Evolutionary conservation across 2,329 filamentous ascomycete species (phyloP), one percentile per base, ranked within the genome.

Genomic region (Penicillium sumatraense): DNA sequence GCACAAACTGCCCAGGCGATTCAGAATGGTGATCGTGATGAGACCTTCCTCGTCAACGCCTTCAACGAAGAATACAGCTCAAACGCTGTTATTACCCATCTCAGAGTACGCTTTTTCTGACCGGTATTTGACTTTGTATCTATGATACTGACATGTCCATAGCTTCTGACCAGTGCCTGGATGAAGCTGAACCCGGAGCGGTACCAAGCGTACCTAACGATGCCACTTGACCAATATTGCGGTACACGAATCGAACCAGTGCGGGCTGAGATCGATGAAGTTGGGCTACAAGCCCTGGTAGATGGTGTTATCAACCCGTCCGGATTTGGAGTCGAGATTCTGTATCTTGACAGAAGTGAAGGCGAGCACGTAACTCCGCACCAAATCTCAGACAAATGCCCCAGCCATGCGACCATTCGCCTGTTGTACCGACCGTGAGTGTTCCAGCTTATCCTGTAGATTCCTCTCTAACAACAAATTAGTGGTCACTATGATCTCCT

Each of bases 401-500:
- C 71, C 11, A 69, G 57, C 83, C 57, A 82, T 81, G 68, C 93
- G 78, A 83, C 87, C 78, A 71, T 96, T 79, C 79, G 83, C 59
- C 75, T 89, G n/a, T 78, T 89, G 21, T 89, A 89, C 67, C 79
- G 86, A 67, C 86, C 86, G 84, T 87, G 71, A 77, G 84, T 73
- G 24, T n/a, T 10, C 18, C 18, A 20, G 18, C 36, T 33, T 26
- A 7, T 23, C n/a, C 38, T n/a, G 2, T n/a, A 26, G 38, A 11
- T 3, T 2, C 1, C 18, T 42, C 18, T 11, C 68, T 74, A 63
- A 70, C 57, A 36, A 33, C 21, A 26, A 16, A n/a, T n/a, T 45
- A 87, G 85, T 38, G 91, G 91, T 57, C 95, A 98, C 75, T 99
- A 98, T 74, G 95, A 98, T 73, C 87, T 99, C 58, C 82, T 98